Evolutionary conservation across 352 stramenopile genomes (phyloP).

Genomic region (Globisporangium radiosum): DNA sequence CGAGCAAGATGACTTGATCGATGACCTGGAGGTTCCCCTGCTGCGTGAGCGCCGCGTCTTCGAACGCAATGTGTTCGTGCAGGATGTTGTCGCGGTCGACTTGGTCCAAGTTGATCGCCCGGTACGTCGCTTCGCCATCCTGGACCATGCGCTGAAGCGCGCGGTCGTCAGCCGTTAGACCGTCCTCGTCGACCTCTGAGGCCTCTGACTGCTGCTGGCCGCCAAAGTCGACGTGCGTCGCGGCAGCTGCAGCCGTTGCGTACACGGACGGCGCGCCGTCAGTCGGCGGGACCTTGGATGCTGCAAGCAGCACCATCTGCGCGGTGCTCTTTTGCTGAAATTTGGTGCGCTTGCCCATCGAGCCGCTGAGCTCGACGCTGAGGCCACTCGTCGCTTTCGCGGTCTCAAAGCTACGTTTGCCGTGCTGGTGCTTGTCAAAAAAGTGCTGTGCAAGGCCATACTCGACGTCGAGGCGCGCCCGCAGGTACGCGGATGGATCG

Average conservation of each 20-base stretch:
- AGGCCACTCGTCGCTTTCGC: constrained; percentile 83
- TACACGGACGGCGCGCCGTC: constrained; percentile 43
- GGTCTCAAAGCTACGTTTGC: constrained; percentile 86
- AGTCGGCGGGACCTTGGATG: constrained; percentile 44
- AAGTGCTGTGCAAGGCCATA: constrained; percentile 90
- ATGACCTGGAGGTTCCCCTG: constrained; percentile 72
- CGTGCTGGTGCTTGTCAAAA: constrained; percentile 88
- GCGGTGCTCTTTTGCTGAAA: constrained; percentile 90
- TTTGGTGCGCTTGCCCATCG: constrained; percentile 93
- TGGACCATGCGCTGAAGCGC: constrained; percentile 55
- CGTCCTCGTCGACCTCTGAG: constrained; percentile 16
- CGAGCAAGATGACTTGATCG: constrained; percentile 89
- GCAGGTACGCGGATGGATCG: constrained; percentile 39
- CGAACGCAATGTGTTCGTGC: constrained; percentile 89
- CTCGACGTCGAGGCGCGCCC: constrained; percentile 85
- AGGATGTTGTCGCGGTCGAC: constrained; percentile 87
- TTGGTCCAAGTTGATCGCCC: constrained; percentile 85
- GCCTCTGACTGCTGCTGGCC: constrained; percentile 29
- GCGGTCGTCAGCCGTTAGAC: constrained; percentile 42
- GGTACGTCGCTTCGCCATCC: constrained; percentile 61
- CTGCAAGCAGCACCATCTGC: constrained; percentile 81
- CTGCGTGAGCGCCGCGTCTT: constrained; percentile 51
- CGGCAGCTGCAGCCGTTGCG: constrained; percentile 42
- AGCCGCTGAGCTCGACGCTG: constrained; percentile 85
- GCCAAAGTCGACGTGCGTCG: constrained; percentile 64